A percentile compares a stretch with the other conserved stretches of the same genome.
Conservation (phyloP, 768 basidiomycete genomes). For the Pleurotus platypus region DNA sequence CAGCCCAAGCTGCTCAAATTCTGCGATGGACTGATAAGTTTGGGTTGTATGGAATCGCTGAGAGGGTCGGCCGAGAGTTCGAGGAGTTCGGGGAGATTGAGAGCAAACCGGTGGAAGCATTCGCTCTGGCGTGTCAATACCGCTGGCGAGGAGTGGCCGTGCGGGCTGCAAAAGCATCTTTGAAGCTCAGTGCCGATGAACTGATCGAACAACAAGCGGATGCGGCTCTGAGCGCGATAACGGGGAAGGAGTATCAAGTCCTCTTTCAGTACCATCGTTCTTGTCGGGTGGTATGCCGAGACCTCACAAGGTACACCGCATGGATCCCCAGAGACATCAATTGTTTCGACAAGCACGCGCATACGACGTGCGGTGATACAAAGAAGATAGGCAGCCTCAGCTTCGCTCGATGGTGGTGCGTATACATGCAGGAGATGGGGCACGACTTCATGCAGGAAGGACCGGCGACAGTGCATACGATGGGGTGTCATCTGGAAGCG, state of each 20-base stretch:
- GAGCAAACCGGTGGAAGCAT: slow-evolving; percentile 30
- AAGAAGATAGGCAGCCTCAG: background rate
- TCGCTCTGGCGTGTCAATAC: slow-evolving; percentile 30
- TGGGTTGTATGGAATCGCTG: slow-evolving; percentile 22
- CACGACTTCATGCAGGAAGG: background rate
- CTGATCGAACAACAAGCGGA: background rate
- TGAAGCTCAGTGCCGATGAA: background rate
- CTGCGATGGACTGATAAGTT: slow-evolving; percentile 23
- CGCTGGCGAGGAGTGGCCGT: background rate
- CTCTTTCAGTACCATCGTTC: background rate
- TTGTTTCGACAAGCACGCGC: background rate
- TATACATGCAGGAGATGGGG: background rate
- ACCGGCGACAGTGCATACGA: background rate
- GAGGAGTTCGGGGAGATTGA: slow-evolving; percentile 26
- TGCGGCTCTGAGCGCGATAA: background rate
- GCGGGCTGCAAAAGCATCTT: background rate
- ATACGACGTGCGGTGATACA: background rate
- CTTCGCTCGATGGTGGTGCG: background rate
- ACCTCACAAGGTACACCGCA: background rate
- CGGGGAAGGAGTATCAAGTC: background rate
- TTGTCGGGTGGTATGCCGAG: background rate
- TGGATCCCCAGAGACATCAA: background rate
- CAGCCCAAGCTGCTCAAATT: background rate
- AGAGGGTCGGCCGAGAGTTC: slow-evolving; percentile 25
- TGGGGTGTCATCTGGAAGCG: no score